phyloP scores from a whole-genome alignment of 73 alveolate species.

The Paramecium sexaurelia region DNA sequence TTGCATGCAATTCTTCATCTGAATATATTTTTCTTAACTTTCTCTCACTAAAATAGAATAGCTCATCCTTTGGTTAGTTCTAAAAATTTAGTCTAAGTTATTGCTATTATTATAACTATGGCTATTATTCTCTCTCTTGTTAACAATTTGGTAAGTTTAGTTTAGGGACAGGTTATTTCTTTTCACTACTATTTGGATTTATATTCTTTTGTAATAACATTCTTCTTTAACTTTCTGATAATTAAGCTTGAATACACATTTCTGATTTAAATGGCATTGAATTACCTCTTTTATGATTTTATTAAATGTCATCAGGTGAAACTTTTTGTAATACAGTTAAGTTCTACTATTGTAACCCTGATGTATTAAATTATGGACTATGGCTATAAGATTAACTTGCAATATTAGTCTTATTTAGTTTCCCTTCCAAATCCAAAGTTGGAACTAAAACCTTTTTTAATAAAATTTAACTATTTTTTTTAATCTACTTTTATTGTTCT shows the following conservation, averaged over 20 bases:
- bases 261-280: slow-evolving; percentile 53
- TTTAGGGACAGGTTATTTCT: slow-evolving; percentile 12
- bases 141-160: slow-evolving; percentile 32
- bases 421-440: slow-evolving; percentile 32
- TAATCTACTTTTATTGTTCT: not conserved
- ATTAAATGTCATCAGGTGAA: slow-evolving; percentile 2
- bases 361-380: slow-evolving; percentile 49
- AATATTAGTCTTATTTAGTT: not conserved
- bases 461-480: slow-evolving; percentile 2
- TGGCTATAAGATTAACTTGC: slow-evolving; percentile 49
- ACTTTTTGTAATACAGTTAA: slow-evolving; percentile 16
- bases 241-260: not conserved
- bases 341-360: slow-evolving; percentile 24
- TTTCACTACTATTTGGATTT: not conserved
- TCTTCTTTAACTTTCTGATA: slow-evolving; percentile 34
- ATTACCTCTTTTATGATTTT: slow-evolving; percentile 58
- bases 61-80: slow-evolving; percentile 76
- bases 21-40: slow-evolving; percentile 89
- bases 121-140: slow-evolving; percentile 74
- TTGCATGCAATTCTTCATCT: slow-evolving; percentile 96
- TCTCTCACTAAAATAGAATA: slow-evolving; percentile 89
- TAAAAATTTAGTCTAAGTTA: slow-evolving; percentile 69
- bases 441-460: slow-evolving; percentile 50
- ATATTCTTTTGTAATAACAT: slow-evolving; percentile 6
- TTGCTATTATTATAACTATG: slow-evolving; percentile 61